These are phyloP conservation scores for Neurospora tetrasperma DNA, from an alignment of 495 filamentous ascomycete species.

Conservation along the genomic window DNA sequence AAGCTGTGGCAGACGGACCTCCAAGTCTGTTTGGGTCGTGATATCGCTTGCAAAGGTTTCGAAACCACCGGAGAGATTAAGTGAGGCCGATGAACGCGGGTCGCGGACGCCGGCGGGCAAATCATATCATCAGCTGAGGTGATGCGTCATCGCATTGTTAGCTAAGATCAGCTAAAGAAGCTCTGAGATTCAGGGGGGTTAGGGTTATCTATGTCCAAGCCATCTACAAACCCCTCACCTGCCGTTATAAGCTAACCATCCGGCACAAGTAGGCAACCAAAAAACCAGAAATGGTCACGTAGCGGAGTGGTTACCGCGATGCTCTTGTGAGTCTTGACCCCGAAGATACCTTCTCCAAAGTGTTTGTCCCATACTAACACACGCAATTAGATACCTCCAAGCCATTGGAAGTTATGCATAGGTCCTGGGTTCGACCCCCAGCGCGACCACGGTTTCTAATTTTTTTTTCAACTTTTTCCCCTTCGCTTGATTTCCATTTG, in stretches of 20 bases:
- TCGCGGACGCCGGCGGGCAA: neutral
- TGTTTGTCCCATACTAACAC: constrained; percentile 2
- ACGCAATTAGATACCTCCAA: neutral
- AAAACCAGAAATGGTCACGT: neutral
- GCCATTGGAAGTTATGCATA: neutral
- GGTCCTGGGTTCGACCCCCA: constrained; percentile 1
- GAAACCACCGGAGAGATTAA: neutral
- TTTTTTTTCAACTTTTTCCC: neutral
- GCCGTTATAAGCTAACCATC: neutral
- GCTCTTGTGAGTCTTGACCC: neutral
- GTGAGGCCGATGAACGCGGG: neutral
- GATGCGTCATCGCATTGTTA: neutral
- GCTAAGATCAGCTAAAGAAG: neutral
- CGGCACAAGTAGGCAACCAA: neutral
- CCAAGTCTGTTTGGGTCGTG: neutral
- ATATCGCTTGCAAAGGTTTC: neutral
- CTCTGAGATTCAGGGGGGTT: neutral
- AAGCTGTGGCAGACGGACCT: neutral
- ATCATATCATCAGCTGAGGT: neutral
- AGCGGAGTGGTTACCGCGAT: constrained; percentile 1
- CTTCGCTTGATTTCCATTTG: neutral
- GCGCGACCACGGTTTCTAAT: neutral
- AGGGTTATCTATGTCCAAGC: neutral
- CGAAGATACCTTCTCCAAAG: neutral
- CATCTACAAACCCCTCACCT: neutral